Conservation (phyloP, 2,329 filamentous ascomycete genomes). For the Xylaria digitata region DNA sequence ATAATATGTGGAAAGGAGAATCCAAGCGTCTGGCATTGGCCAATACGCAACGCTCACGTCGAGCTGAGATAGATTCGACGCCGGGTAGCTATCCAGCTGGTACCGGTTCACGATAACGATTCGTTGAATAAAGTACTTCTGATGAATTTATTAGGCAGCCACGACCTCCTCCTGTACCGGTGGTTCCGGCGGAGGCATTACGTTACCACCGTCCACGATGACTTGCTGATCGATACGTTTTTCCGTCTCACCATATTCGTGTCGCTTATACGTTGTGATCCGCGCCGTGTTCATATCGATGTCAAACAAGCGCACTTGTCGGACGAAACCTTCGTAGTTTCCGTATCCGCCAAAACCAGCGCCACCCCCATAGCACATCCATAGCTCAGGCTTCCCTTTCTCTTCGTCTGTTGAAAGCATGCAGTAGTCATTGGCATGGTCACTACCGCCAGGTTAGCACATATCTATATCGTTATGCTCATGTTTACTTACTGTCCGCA, state of each 20-base stretch:
- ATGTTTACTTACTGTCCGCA: slow-evolving; percentile 80
- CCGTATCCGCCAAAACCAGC: slow-evolving; percentile 95
- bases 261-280: slow-evolving; percentile 90
- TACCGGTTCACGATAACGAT: background rate
- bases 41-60: slow-evolving; percentile 1
- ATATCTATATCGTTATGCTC: background rate
- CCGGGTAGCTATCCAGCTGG: background rate
- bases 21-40: background rate
- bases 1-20: background rate
- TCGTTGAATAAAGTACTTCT: background rate
- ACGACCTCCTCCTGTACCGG: slow-evolving; percentile 14
- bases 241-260: slow-evolving; percentile 73
- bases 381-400: slow-evolving; percentile 74
- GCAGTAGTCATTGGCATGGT: slow-evolving; percentile 98
- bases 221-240: slow-evolving; percentile 71
- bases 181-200: slow-evolving; percentile 40
- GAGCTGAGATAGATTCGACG: background rate
- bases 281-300: slow-evolving; percentile 91
- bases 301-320: slow-evolving; percentile 88
- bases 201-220: slow-evolving; percentile 71
- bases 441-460: slow-evolving; percentile 59
- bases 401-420: slow-evolving; percentile 70
- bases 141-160: slow-evolving; percentile 2
- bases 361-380: slow-evolving; percentile 98
- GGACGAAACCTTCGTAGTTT: slow-evolving; percentile 86